Base-by-base conservation (phyloP, 352 stramenopile genomes). In the Phytopythium litorale region DNA sequence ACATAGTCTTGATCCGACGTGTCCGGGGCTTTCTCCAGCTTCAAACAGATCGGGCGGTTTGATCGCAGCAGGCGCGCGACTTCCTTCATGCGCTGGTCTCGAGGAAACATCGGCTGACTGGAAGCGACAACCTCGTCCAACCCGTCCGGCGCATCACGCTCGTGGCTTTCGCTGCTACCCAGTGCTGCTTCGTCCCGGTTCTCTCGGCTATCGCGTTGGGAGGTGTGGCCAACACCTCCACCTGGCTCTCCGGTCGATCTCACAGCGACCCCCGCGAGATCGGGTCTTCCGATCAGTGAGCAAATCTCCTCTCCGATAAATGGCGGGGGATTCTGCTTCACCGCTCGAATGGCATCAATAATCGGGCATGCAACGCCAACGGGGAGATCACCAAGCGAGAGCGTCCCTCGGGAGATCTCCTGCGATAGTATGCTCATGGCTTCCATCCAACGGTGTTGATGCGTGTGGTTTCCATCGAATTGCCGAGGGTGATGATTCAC, bases 71-170 rank as follows among this genome's bases (percentile, higher is more conserved):
- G 56, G 3, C 87, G 83, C 13, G 81, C 81, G 15, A 92, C 87
- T 63, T 96, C 85, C 42, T 94, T 96, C 53, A 92, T 75, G 45
- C 87, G 75, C 58, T 91, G 87, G 33, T 96, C 84, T 0, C 28
- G 28, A 23, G 83, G 83, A 52, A 93, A 94, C 1, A 94, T 66
- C 0, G 68, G 75, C 33, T 90, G 84, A 30, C 78, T 89, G 11
- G 51, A 56, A 58, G 43, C 46, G 25, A 91, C 69, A 35, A 91
- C 68, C 30, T 88, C 73, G 33, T 85, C 72, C 4, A 96, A 66
- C n/a, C 87, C 84, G 60, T 95, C 84, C 23, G 71, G 76, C 12
- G 63, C 70, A 48, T 78, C 65, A 3, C 16, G 28, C 4, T n/a
- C 48, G 0, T 11, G 13, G 8, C 1, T 23, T 32, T 72, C 50